phyloP scores from a whole-genome alignment of 2,329 filamentous ascomycete genomes.

The Apiospora malaysiana region DNA sequence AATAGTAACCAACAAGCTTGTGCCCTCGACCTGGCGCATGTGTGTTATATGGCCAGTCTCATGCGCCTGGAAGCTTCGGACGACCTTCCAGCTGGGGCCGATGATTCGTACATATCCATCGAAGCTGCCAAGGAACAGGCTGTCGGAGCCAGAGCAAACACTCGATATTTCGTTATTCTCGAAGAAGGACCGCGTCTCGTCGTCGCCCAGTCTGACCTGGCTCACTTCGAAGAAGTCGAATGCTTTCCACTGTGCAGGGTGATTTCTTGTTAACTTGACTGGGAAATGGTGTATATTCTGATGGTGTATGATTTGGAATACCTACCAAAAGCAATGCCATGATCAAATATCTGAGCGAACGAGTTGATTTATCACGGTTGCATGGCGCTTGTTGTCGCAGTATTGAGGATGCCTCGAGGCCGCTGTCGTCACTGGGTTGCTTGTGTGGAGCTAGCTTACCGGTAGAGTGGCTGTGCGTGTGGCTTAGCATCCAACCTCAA shows the following conservation, averaged over 20 bases:
- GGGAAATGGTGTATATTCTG: neutral
- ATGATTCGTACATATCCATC: constrained; percentile 89
- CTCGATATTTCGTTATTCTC: constrained; percentile 84
- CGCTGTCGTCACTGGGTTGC: constrained; percentile 20
- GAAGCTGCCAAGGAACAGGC: constrained; percentile 84
- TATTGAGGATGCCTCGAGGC: neutral
- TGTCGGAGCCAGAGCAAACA: constrained; percentile 85
- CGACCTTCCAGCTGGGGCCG: constrained; percentile 83
- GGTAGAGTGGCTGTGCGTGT: constrained; percentile 4
- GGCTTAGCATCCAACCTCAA: neutral
- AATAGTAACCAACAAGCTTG: constrained; percentile 83
- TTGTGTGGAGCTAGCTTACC: constrained; percentile 20
- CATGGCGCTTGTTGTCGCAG: constrained; percentile 23
- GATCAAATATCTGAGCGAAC: constrained; percentile 29
- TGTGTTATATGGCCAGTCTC: constrained; percentile 82
- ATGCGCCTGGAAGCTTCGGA: constrained; percentile 86
- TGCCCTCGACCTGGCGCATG: constrained; percentile 90
- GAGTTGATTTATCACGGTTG: constrained; percentile 31
- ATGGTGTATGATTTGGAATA: neutral
- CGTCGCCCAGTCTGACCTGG: constrained; percentile 79
- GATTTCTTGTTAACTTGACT: neutral
- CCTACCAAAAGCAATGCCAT: constrained; percentile 44
- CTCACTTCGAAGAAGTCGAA: constrained; percentile 99
- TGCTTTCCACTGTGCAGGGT: constrained; percentile 80
- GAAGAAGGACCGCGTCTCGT: constrained; percentile 79